A percentile compares a stretch with the other conserved stretches of the same genome.
phyloP scores from a whole-genome alignment of 2,329 filamentous ascomycete species.

The Fusarium armeniacum region DNA sequence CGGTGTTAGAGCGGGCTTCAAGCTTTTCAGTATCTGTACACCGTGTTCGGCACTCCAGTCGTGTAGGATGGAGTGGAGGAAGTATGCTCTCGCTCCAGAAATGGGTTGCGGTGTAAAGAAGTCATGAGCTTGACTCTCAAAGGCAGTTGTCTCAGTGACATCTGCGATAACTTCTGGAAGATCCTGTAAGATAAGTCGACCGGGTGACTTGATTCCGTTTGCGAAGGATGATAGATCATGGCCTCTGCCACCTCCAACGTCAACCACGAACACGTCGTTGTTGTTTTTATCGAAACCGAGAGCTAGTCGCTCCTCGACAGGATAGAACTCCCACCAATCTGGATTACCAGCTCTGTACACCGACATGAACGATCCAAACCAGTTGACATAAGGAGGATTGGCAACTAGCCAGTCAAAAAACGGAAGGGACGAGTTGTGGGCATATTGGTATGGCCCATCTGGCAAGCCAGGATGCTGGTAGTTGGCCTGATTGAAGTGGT shows the following conservation, averaged over 20 bases:
- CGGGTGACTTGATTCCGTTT: conserved; percentile 1
- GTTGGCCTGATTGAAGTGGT: conserved; percentile 26
- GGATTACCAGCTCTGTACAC: conserved; percentile 27
- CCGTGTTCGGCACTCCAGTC: conserved; percentile 55
- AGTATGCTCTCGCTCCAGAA: conserved; percentile 20
- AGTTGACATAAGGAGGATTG: conserved; percentile 22
- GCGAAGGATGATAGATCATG: conserved; percentile 42
- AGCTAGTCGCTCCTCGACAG: conserved; percentile 13
- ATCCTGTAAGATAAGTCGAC: conserved; percentile 40
- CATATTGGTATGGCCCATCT: conserved; percentile 28
- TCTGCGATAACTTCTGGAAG: conserved; percentile 36
- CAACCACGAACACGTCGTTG: conserved; percentile 32
- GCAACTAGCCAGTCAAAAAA: conserved; percentile 31
- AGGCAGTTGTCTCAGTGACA: conserved; percentile 1
- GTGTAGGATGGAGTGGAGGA: conserved; percentile 55
- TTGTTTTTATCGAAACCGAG: conserved; percentile 9
- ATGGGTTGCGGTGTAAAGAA: conserved; percentile 45
- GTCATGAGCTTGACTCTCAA: conserved; percentile 23
- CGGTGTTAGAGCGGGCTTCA: conserved; percentile 50
- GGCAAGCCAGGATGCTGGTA: conserved; percentile 20
- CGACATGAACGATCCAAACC: conserved; percentile 36
- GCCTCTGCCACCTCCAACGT: conserved; percentile 39
- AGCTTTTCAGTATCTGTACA: conserved; percentile 51
- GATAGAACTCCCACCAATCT: conserved; percentile 34
- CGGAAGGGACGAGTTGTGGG: conserved; percentile 15